Percentiles rank a stretch among this genome's conserved stretches.
Conservation (phyloP, 208 protist genomes). For the Trichomonas gallinae region DNA sequence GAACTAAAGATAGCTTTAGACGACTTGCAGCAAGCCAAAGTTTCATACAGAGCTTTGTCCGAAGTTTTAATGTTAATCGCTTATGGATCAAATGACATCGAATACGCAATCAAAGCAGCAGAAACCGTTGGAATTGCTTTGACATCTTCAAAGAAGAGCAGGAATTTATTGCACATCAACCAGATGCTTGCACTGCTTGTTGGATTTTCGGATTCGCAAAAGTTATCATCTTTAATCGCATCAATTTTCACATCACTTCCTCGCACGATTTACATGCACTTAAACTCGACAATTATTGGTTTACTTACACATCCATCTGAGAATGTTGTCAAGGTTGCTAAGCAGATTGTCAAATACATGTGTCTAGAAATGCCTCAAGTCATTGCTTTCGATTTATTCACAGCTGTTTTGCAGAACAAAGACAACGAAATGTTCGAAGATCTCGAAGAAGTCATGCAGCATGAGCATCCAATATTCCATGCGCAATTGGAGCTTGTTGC, state of each 20-base stretch:
- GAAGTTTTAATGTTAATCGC: background rate
- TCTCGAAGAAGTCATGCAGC: background rate
- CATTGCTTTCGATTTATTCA: background rate
- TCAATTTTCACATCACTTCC: background rate
- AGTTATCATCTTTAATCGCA: background rate
- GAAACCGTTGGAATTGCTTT: background rate
- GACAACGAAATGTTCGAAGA: background rate
- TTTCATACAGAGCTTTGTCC: no score
- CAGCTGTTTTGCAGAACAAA: background rate
- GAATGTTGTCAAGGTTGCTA: background rate
- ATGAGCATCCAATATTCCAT: background rate
- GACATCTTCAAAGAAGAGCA: background rate
- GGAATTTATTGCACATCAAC: background rate
- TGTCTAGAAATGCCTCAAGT: background rate
- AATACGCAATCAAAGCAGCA: background rate
- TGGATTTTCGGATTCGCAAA: background rate
- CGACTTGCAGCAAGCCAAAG: background rate
- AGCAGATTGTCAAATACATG: background rate
- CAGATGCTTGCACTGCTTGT: background rate
- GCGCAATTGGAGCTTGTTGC: background rate
- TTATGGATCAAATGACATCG: background rate
- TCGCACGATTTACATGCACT: background rate
- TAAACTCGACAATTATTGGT: background rate
- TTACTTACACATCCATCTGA: background rate
- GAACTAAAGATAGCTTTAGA: background rate